These are phyloP conservation scores for Mucor indicus DNA, from an alignment of 371 early-diverging fungal genomes.

Conservation along the genomic window DNA sequence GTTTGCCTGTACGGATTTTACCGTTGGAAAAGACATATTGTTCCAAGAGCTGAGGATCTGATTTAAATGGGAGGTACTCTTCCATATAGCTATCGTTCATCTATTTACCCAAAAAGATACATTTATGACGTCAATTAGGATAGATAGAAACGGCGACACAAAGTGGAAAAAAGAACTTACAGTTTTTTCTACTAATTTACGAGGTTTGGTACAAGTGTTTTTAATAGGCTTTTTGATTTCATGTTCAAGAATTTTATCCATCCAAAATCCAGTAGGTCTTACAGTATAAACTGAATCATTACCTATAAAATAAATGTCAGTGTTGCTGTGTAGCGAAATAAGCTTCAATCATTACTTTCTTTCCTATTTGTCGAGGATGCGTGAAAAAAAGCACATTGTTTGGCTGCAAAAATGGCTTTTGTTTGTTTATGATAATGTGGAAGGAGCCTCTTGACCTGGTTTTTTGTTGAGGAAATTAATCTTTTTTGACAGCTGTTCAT, in stretches of 20 bases:
- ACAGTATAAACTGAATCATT: conserved; percentile 20
- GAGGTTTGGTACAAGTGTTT: conserved; percentile 5
- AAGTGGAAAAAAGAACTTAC: conserved; percentile 10
- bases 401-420: too few species aligned
- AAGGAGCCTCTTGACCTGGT: too few species aligned
- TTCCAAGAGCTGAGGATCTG: conserved; percentile 70
- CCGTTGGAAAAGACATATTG: conserved; percentile 80
- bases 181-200: conserved; percentile 14
- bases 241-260: conserved; percentile 28
- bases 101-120: too few species aligned
- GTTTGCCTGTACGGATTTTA: conserved; percentile 60
- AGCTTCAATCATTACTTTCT: too few species aligned
- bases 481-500: too few species aligned
- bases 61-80: conserved; percentile 74
- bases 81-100: conserved; percentile 74
- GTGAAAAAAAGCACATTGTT: not conserved
- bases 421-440: too few species aligned
- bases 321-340: too few species aligned
- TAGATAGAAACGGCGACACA: too few species aligned
- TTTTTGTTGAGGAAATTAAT: too few species aligned
- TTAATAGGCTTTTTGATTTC: conserved; percentile 11
- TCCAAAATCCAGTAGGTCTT: conserved; percentile 37
- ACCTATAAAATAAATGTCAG: too few species aligned
- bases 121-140: too few species aligned
- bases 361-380: not conserved